These are phyloP conservation scores for Talaromyces funiculosus DNA, from an alignment of 2,329 filamentous ascomycete genomes.

Conservation along the genomic window DNA sequence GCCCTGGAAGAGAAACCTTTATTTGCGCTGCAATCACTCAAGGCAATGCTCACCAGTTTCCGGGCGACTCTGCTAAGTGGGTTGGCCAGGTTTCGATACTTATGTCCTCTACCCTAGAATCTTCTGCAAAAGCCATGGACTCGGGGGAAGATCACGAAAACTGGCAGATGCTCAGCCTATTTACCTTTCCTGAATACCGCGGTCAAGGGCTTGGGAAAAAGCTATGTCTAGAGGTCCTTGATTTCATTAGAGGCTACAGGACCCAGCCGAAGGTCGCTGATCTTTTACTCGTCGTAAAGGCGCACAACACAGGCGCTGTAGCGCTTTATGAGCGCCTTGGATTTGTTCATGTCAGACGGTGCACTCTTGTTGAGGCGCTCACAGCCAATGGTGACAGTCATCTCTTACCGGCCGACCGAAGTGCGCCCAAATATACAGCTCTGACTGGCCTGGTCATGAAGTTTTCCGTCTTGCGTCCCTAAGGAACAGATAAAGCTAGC, in stretches of 20 bases:
- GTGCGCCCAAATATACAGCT: conserved; percentile 18
- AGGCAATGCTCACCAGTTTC: conserved; percentile 11
- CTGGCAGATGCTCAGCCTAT: not conserved
- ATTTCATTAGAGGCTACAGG: not conserved
- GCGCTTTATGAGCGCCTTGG: not conserved
- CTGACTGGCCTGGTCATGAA: conserved; percentile 2
- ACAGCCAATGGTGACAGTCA: conserved; percentile 25
- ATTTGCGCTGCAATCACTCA: conserved; percentile 20
- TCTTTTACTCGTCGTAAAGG: not conserved
- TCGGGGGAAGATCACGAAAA: not conserved
- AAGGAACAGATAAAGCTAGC: not conserved
- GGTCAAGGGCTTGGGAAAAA: not conserved
- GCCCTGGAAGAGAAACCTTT: conserved; percentile 23
- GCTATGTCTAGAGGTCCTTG: not conserved
- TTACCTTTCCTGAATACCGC: not conserved
- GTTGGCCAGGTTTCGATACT: not conserved
- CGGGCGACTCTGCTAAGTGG: not conserved
- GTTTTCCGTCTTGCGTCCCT: not conserved
- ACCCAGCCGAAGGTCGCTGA: not conserved
- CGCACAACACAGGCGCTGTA: not conserved
- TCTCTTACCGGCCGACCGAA: conserved; percentile 23
- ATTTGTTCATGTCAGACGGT: conserved; percentile 17
- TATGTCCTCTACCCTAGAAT: not conserved
- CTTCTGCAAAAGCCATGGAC: not conserved
- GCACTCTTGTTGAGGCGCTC: conserved; percentile 27